Evolutionary conservation across 345 rosid genomes (phyloP).

Genomic region (Garcia nutans): DNA sequence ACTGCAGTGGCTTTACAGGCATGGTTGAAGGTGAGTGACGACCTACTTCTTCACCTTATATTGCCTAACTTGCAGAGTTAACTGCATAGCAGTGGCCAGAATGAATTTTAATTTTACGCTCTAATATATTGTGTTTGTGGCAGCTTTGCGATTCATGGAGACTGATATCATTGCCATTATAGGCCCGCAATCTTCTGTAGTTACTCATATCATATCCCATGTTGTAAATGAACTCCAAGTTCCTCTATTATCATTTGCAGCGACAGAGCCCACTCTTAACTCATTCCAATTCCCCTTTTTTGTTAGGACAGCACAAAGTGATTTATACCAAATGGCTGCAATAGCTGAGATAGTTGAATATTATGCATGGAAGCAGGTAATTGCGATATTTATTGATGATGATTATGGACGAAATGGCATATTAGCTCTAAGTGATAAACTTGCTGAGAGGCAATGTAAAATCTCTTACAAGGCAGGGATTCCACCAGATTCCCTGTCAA

Average conservation of each 20-base stretch:
- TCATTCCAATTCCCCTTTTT: conserved; percentile 86
- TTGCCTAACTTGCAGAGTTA: conserved; percentile 12
- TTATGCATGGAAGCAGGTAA: conserved; percentile 82
- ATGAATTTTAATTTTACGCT: background rate
- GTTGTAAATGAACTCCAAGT: conserved; percentile 75
- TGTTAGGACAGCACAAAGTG: conserved; percentile 74
- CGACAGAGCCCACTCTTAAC: conserved; percentile 85
- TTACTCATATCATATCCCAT: conserved; percentile 65
- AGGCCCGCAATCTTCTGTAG: conserved; percentile 90
- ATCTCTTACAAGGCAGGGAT: conserved; percentile 73
- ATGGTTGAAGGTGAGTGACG: conserved; percentile 73
- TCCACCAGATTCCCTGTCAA: conserved; percentile 37
- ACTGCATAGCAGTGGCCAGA: conserved; percentile 5
- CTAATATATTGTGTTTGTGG: conserved; percentile 21
- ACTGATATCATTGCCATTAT: conserved; percentile 64
- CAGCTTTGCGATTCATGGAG: conserved; percentile 89
- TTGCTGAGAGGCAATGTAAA: conserved; percentile 60
- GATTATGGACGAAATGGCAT: conserved; percentile 83
- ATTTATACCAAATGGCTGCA: conserved; percentile 79
- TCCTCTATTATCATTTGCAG: conserved; percentile 81
- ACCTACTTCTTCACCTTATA: conserved; percentile 1
- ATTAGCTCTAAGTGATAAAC: conserved; percentile 72
- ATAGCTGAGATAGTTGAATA: conserved; percentile 64
- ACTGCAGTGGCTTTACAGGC: conserved; percentile 85
- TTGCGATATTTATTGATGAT: conserved; percentile 75